These are phyloP conservation scores for Hygrocybe punicea DNA, from an alignment of 768 basidiomycete genomes.

Conservation along the genomic window DNA sequence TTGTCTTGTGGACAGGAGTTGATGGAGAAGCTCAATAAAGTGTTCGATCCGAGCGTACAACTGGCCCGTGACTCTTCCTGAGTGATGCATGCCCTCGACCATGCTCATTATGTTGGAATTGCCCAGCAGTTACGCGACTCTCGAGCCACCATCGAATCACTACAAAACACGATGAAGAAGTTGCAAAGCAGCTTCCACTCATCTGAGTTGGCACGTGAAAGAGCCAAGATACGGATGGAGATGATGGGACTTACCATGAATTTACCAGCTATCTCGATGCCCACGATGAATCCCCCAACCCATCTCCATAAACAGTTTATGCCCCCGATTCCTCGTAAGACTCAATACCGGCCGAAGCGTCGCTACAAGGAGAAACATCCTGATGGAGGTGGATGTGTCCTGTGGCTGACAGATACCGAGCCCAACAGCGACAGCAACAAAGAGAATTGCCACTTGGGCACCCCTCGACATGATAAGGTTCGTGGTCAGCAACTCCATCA, in stretches of 20 bases:
- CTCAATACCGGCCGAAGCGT: too few relatives aligned
- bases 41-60: neutral
- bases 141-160: neutral
- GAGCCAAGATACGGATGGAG: neutral
- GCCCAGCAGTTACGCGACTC: conserved; percentile 1
- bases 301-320: too few relatives aligned
- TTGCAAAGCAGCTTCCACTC: neutral
- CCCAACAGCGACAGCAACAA: too few relatives aligned
- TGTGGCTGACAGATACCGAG: too few relatives aligned
- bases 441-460: too few relatives aligned
- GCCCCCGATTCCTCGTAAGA: too few relatives aligned
- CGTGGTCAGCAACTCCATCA: too few relatives aligned
- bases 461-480: too few relatives aligned
- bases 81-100: neutral
- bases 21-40: neutral
- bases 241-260: neutral
- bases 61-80: neutral
- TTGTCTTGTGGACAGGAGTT: neutral
- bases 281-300: too few relatives aligned
- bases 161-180: neutral
- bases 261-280: too few relatives aligned
- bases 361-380: too few relatives aligned
- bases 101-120: neutral
- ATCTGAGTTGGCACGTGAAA: neutral
- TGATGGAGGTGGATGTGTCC: too few relatives aligned